Evolutionary conservation across 306 rosid genomes (phyloP).

Genomic region (Lathyrus sativus): DNA sequence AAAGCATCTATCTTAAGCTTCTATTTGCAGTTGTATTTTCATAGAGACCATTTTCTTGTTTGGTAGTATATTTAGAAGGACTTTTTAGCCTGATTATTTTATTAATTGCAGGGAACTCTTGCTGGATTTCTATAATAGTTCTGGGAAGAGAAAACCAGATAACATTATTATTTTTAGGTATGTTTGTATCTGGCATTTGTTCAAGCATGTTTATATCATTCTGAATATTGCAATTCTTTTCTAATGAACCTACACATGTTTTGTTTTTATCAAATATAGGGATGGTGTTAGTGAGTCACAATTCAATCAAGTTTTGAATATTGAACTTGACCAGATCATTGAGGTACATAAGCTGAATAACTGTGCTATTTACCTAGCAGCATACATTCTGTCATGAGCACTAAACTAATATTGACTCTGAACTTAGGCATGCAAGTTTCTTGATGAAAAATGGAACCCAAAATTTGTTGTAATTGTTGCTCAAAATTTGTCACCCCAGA

Average conservation of each 20-base stretch:
- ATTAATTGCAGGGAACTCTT: conserved; percentile 74
- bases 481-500: conserved; percentile 79
- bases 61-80: neutral
- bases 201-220: conserved; percentile 16
- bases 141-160: conserved; percentile 84
- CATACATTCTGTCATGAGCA: neutral
- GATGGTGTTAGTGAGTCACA: conserved; percentile 98
- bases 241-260: conserved; percentile 1
- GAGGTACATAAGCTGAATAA: conserved; percentile 53
- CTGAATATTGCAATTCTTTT: conserved; percentile 1
- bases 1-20: neutral
- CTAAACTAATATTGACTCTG: neutral
- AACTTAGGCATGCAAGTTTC: conserved; percentile 80
- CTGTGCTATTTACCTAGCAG: neutral
- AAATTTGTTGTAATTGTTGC: conserved; percentile 90
- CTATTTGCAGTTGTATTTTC: conserved; percentile 15
- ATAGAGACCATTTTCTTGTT: neutral
- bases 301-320: conserved; percentile 86
- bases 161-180: conserved; percentile 94
- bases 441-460: conserved; percentile 83
- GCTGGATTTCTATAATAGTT: conserved; percentile 77
- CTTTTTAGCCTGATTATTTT: conserved; percentile 24
- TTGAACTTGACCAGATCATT: conserved; percentile 77
- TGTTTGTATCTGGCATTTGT: neutral
- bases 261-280: conserved; percentile 46